phyloP scores from a whole-genome alignment of 2,329 filamentous ascomycete species.

The Tolypocladium ophioglossoides region DNA sequence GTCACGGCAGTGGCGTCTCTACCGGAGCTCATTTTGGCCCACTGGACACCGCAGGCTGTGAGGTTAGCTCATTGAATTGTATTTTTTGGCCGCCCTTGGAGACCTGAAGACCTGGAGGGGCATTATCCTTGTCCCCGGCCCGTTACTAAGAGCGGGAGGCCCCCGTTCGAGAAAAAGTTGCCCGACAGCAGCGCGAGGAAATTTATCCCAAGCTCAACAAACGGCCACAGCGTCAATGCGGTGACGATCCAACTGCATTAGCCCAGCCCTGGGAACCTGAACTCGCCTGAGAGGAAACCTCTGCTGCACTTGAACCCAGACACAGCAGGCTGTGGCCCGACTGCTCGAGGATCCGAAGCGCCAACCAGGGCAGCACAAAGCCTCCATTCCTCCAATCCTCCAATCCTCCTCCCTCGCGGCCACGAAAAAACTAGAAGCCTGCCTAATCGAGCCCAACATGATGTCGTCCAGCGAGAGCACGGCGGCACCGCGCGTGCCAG shows the following conservation, averaged over 20 bases:
- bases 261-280: background rate
- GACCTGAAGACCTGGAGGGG: background rate
- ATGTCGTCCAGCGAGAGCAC: slow-evolving; percentile 30
- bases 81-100: background rate
- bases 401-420: background rate
- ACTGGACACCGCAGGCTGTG: background rate
- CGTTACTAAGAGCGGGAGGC: background rate
- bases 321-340: background rate
- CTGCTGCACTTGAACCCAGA: background rate
- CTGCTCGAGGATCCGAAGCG: background rate
- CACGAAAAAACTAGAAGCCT: slow-evolving; percentile 6
- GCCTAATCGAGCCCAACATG: slow-evolving; percentile 22
- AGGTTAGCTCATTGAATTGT: background rate
- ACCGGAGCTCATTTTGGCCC: background rate
- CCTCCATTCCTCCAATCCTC: background rate
- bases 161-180: background rate
- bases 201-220: background rate
- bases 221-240: background rate
- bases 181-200: background rate
- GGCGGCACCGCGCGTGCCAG: slow-evolving; percentile 38
- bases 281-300: background rate
- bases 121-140: background rate
- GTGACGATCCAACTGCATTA: background rate
- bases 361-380: background rate
- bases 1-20: background rate